Base-by-base conservation (phyloP, 2,329 filamentous ascomycete genomes). In the Epichloe amarillans region DNA sequence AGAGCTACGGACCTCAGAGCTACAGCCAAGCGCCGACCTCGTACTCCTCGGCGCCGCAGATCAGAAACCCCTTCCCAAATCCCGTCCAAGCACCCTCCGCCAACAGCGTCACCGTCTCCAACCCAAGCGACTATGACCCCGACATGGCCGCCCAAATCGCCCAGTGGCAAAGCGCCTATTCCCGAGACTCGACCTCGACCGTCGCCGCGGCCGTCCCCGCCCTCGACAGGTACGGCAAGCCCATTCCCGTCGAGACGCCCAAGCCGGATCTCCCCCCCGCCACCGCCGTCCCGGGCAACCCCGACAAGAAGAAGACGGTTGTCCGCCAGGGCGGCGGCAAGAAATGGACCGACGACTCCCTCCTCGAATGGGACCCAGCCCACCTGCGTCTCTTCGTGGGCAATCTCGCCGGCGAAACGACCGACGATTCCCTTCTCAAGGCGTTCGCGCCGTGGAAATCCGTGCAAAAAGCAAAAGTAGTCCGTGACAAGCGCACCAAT, bases 321-420 rank as follows among this genome's bases (percentile, higher is more conserved):
- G 75, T 88, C 46, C 85, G 93, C 39, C 79, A 86, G 54, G 93
- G 91, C 47, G 93, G 93, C 54, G 93, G 93, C 50, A 88, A 95
- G 71, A 86, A 82, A 52, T 98, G 93, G 93, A 84, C 86, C 23
- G 93, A 98, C 64, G 77, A 86, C 51, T 79, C 85, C 0, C 79
- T 98, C 3, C 78, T 97, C 2, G 93, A 97, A 65, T 98, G 93
- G 93, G 90, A 97, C 63, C 91, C 91, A 1, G 80, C 86, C 30
- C 93, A 98, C 65, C 86, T 95, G 62, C 88, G 93, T 37, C 80
- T 98, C 42, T 97, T 97, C 66, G 89, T 97, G 15, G 93, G 93
- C 56, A 98, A 98, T 66, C 78, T 98, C 48, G 93, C 93, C 40
- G 93, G 93, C 58, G 93, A 98, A 72, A 93, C 95, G 33, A 98